Evolutionary conservation across 192 early-diverging fungal genomes (phyloP), one percentile per base, ranked within the genome.

Genomic region (Thoreauomyces humboldtii): DNA sequence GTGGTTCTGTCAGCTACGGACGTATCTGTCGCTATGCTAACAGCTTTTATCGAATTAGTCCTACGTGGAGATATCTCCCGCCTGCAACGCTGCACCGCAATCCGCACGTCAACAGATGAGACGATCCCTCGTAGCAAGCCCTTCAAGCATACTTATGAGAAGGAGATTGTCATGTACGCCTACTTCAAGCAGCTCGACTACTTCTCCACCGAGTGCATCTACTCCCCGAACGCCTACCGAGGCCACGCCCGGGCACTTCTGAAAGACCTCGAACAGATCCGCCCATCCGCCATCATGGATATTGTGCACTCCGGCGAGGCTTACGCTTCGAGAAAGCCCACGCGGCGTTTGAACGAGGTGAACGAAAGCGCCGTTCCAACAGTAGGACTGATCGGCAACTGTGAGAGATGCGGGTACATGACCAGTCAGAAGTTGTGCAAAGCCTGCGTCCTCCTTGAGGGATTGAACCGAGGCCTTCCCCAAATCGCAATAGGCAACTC

Each of bases 91-190:
- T 98, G 96, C 78, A 98, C 96, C 0, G 87, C 89, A 28, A 98
- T 98, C 57, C 76, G 82, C 6, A 97, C 93, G 17, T 79, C 81
- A 11, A 90, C 87, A 29, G 90, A 92, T 37, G 76, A 72, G n/a
- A 83, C 83, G 33, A 89, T 93, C 42, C 79, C 83, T 38, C 80
- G 96, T 42, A 95, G 93, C 11, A 98, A 98, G 78, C 96, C 96
- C 0, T 96, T 98, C 79, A 98, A 96, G 69, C 96, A 97, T 73
- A 95, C 94, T 0, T 98, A 98, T 61, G 96, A 98, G 74, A 98
- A 98, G 76, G 96, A 98, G 64, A 98, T 98, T 66, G 96, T 98
- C 66, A 95, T 98, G 95, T 93, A 98, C 65, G 96, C 96, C 22
- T 97, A 98, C 67, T 93, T 94, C 67, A 91, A 92, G 75, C 88